These are phyloP conservation scores for Uromyces viciae-fabae DNA, from an alignment of 1,284 basidiomycete genomes.

Conservation along the genomic window DNA sequence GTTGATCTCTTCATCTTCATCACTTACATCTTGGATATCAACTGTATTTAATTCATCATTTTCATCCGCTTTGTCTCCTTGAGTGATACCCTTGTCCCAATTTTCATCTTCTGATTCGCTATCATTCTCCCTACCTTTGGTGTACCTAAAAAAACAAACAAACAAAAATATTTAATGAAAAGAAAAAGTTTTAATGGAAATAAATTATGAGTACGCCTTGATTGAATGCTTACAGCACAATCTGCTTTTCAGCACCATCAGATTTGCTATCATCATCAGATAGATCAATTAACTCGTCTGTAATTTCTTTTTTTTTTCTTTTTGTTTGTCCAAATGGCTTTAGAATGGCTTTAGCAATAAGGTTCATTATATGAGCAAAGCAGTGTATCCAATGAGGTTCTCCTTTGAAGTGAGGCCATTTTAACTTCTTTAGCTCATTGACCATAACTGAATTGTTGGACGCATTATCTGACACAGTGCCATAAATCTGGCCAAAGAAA, in stretches of 20 bases:
- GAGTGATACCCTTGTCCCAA: too few species aligned
- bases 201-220: too few species aligned
- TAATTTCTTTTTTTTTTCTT: neutral
- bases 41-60: neutral
- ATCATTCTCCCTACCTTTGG: neutral
- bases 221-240: neutral
- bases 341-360: neutral
- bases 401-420: neutral
- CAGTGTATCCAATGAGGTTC: neutral
- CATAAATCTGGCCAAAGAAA: neutral
- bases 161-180: neutral
- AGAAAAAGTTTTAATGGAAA: neutral
- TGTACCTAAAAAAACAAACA: neutral
- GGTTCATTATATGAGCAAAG: neutral
- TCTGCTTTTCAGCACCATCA: neutral
- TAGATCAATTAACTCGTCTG: too few species aligned
- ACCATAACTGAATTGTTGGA: neutral
- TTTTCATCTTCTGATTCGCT: neutral
- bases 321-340: neutral
- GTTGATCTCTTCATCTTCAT: neutral
- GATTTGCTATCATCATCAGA: neutral
- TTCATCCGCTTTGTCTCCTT: neutral
- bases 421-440: neutral
- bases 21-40: neutral
- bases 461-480: neutral